Evolutionary conservation across 1,284 basidiomycete species (phyloP).

Genomic region (Leccinum griseonigrum): DNA sequence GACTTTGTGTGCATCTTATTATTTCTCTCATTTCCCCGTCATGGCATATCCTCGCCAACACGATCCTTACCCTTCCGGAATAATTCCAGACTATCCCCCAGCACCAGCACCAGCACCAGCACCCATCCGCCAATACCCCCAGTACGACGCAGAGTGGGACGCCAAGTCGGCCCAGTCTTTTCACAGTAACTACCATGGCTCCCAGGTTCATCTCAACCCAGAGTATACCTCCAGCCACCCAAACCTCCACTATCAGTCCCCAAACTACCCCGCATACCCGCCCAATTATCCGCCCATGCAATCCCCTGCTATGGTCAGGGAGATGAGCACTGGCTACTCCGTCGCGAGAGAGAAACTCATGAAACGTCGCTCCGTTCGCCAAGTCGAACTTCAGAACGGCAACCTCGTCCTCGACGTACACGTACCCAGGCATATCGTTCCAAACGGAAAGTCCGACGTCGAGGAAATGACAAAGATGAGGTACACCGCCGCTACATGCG

Average conservation of each 20-base stretch:
- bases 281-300: conserved; percentile 54
- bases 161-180: conserved; percentile 60
- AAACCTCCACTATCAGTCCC: conserved; percentile 35
- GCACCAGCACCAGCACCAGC: conserved; percentile 6
- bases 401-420: conserved; percentile 82
- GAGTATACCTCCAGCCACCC: conserved; percentile 59
- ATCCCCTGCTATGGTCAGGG: conserved; percentile 45
- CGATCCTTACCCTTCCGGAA: conserved; percentile 28
- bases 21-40: background rate
- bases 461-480: conserved; percentile 86
- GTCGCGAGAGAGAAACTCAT: conserved; percentile 71
- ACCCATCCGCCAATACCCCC: conserved; percentile 28
- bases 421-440: conserved; percentile 77
- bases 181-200: conserved; percentile 58
- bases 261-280: conserved; percentile 41
- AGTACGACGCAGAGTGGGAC: conserved; percentile 60
- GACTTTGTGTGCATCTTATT: conserved; percentile 15
- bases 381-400: conserved; percentile 79
- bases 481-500: conserved; percentile 92
- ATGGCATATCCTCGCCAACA: conserved; percentile 60
- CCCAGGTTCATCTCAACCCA: conserved; percentile 67
- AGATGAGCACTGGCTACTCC: conserved; percentile 61
- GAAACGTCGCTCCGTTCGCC: conserved; percentile 74
- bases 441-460: conserved; percentile 54
- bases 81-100: conserved; percentile 5